Percentiles rank a stretch among this genome's conserved stretches.
Evolutionary conservation across 192 early-diverging fungal genomes (phyloP).

Genomic region (Coemansia sp.): DNA sequence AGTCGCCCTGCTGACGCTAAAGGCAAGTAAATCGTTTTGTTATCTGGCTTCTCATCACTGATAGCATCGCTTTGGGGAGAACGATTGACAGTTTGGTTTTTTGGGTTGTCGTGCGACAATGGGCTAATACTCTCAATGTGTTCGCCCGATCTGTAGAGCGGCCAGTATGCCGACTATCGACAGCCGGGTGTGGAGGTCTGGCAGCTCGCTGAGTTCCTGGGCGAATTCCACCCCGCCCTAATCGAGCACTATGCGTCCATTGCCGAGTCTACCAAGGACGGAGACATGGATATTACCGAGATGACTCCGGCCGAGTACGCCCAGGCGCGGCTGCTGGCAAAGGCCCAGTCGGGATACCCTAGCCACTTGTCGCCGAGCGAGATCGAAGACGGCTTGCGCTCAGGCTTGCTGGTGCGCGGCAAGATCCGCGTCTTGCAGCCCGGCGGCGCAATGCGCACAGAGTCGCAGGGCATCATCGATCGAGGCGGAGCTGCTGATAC

Average conservation of each 20-base stretch:
- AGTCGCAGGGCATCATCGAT: conserved; percentile 22
- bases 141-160: background rate
- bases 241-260: conserved; percentile 51
- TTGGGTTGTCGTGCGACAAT: background rate
- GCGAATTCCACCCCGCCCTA: conserved; percentile 47
- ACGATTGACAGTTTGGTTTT: background rate
- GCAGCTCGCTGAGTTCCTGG: conserved; percentile 40
- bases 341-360: conserved; percentile 17
- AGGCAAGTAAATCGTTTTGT: background rate
- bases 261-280: conserved; percentile 57
- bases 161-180: background rate
- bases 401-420: conserved; percentile 38
- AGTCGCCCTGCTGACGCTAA: conserved; percentile 23
- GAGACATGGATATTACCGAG: conserved; percentile 50
- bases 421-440: conserved; percentile 26
- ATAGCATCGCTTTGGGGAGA: conserved; percentile 13
- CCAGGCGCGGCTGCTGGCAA: conserved; percentile 24
- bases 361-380: conserved; percentile 17
- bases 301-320: conserved; percentile 34
- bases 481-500: conserved; percentile 33
- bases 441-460: conserved; percentile 8
- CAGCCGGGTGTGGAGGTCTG: conserved; percentile 20
- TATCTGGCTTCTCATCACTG: conserved; percentile 19
- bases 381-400: conserved; percentile 41
- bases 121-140: background rate